Base-by-base conservation (phyloP, 2,329 filamentous ascomycete species). In the Cytospora piceae region DNA sequence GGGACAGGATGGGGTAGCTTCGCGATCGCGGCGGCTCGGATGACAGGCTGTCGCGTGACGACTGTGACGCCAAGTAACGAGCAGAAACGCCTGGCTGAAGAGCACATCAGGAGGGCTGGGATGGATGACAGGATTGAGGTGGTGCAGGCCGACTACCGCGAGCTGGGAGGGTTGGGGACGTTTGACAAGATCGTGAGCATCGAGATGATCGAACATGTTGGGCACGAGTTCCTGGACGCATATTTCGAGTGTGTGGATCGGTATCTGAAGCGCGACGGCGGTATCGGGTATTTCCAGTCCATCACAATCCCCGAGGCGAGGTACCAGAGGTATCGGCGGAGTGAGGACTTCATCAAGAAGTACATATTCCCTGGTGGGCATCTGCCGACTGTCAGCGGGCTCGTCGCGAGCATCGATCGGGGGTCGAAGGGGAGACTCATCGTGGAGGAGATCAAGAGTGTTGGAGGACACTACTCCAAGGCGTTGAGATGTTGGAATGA, bases 141-240 rank as follows among this genome's bases (percentile, higher is more conserved):
- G 11, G 27, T 68, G 29, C 58, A 61, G 56, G 58, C 55, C 7
- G 67, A 68, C 39, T 68, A 68, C 22, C 67, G 67, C 8, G 64
- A 68, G 49, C 39, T 68, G n/a, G 32, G 24, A 14, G 32, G 34
- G 20, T 0, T 58, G 29, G 53, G 49, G 8, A 32, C 29, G 6
- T 64, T 68, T 6, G 64, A 67, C 57, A 68, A 68, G 61, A 59
- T 68, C 14, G 64, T 68, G 4, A 68, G 67, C 61, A 68, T 68
- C 53, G 67, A 68, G 64, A 68, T 68, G 67, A 67, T 68, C 17
- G 67, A 68, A 37, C 67, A 68, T 15, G 67, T 68, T 4, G 67
- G 64, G 8, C 64, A 67, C 9, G 57, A 56, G 9, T 68, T 66
- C 39, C 55, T 68, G 22, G 58, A 58, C 9, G 61, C 57, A 20